Percentiles rank a stretch among this genome's conserved stretches.
These are phyloP conservation scores for Rachicladosporium sp. DNA, from an alignment of 2,329 filamentous ascomycete genomes.

Conservation along the genomic window DNA sequence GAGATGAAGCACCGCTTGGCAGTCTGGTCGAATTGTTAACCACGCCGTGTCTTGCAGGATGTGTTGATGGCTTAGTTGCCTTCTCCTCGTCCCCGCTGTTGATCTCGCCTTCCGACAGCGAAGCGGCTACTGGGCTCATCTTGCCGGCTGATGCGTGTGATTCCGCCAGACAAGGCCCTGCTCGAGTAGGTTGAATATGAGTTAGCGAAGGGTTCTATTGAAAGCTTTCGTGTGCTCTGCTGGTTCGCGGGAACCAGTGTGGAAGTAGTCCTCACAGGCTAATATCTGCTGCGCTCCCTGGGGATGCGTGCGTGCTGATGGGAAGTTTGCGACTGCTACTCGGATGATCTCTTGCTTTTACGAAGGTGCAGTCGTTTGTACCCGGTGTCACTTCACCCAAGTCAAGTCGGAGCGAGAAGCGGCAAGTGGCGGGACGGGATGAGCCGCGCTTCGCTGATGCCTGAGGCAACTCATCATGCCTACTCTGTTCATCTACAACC, in stretches of 20 bases:
- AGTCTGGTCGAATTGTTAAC: slow-evolving; percentile 89
- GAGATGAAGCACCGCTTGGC: slow-evolving; percentile 22
- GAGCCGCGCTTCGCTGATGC: neutral
- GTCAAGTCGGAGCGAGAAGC: too few relatives aligned
- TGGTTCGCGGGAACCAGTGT: slow-evolving; percentile 15
- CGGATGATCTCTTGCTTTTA: neutral
- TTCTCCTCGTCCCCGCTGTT: slow-evolving; percentile 56
- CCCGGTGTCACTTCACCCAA: too few relatives aligned
- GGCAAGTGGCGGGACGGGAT: too few relatives aligned
- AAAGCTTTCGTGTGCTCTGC: slow-evolving; percentile 2
- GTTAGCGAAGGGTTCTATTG: slow-evolving; percentile 14
- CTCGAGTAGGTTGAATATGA: slow-evolving; percentile 7
- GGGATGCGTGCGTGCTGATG: neutral
- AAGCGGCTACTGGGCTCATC: slow-evolving; percentile 33
- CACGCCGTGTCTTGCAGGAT: slow-evolving; percentile 61
- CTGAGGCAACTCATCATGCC: neutral
- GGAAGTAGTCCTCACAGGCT: slow-evolving; percentile 20
- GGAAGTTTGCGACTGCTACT: slow-evolving; percentile 2
- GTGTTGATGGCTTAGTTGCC: slow-evolving; percentile 69
- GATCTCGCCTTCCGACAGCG: slow-evolving; percentile 79
- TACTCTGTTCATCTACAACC: too few relatives aligned
- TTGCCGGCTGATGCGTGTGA: slow-evolving; percentile 9
- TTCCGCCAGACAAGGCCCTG: slow-evolving; percentile 12
- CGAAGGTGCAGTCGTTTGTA: neutral
- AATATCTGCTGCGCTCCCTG: slow-evolving; percentile 8